Evolutionary conservation across 441 rosid species (phyloP).

Genomic region (Hura crepitans): DNA sequence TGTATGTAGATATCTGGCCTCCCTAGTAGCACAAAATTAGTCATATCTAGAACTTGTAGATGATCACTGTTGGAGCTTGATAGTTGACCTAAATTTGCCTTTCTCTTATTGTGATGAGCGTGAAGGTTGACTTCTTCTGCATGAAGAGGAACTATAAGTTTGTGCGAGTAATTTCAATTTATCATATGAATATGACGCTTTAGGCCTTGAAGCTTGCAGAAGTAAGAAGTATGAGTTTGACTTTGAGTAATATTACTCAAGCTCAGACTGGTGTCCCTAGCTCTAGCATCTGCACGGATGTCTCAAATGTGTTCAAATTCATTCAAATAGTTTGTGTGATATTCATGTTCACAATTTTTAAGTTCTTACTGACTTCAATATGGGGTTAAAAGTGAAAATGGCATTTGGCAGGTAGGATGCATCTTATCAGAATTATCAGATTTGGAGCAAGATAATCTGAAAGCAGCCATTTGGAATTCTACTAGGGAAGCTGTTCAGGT

Average conservation of each 20-base stretch:
- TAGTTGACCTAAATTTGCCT: background rate
- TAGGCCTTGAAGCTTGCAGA: too few species aligned
- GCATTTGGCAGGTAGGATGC: slow-evolving; percentile 54
- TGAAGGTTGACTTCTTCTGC: background rate
- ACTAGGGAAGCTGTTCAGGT: slow-evolving; percentile 48
- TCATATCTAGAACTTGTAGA: background rate
- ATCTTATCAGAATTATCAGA: slow-evolving; percentile 46
- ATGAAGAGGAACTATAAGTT: background rate
- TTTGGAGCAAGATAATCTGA: slow-evolving; percentile 45
- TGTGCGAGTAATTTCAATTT: background rate
- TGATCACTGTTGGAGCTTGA: background rate
- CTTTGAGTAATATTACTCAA: slow-evolving; percentile 1
- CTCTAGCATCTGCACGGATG: background rate
- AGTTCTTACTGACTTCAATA: slow-evolving; percentile 13
- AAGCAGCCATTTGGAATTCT: slow-evolving; percentile 35
- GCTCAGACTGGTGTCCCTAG: background rate
- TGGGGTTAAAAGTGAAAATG: slow-evolving; percentile 9
- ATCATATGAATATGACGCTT: background rate
- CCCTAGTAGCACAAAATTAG: background rate
- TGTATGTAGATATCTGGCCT: background rate
- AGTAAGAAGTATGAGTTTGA: background rate
- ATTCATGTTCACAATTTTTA: slow-evolving; percentile 1
- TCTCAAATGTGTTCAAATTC: slow-evolving; percentile 7
- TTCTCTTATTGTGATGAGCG: background rate
- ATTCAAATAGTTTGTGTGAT: background rate